Evolutionary conservation across 2,329 filamentous ascomycete genomes (phyloP), one percentile per base, ranked within the genome.

Genomic region (Penicillium sp.): DNA sequence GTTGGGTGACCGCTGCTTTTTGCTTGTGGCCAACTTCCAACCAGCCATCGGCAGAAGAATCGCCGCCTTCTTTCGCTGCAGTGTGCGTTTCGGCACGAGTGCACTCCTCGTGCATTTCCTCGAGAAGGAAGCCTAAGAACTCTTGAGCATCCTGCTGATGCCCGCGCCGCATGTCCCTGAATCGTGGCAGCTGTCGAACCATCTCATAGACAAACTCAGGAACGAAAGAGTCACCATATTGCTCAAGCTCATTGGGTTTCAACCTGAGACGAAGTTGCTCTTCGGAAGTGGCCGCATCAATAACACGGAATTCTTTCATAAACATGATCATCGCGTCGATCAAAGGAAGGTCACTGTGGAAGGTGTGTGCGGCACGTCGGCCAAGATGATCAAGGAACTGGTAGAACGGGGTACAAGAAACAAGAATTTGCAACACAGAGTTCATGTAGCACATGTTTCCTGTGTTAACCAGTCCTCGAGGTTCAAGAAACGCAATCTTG

Each of bases 391-490:
- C 89, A 61, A 99, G 77, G 70, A 99, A 97, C 69, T 92, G 86
- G 75, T 96, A 97, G 72, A 99, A 99, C 6, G 94, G 94, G 65
- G 87, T 83, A 75, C 92, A 97, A 72, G 92, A 97, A 64, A 97
- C 84, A 68, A 99, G 84, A 71, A 95, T 89, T 88, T 99, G 94
- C 63, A 99, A 83, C 73, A 97, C 93, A 61, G 94, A 97, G 79
- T 97, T 99, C 94, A 99, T 97, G 77, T 99, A 99, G 76, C 94
- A 99, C 90, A 97, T 95, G 72, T 99, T 97, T 48, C 94, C 94
- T 39, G 93, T 95, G 76, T 99, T 99, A 64, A 96, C 89, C 69
- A 99, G 83, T 47, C 94, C 94, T 63, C 93, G 85, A 49, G 94
- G 94, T 76, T 97, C 91, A 49, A 99, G 82, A 69, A 97, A 97